These are phyloP conservation scores for Mucor lusitanicus DNA, from an alignment of 371 early-diverging fungal species.

Conservation along the genomic window DNA sequence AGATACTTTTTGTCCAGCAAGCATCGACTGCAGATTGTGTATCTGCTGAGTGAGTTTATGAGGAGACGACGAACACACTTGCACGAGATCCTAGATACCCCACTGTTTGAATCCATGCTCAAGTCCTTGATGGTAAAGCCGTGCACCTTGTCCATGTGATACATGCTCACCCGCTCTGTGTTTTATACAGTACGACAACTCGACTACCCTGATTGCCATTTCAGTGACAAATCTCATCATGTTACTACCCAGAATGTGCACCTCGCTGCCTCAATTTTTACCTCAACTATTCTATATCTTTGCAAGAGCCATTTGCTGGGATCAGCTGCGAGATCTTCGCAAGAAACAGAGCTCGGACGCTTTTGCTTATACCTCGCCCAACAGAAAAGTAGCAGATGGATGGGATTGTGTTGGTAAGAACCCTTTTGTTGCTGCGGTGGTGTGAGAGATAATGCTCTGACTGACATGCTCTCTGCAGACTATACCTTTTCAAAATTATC, in stretches of 20 bases:
- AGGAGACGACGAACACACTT: constrained; percentile 59
- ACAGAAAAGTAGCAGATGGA: constrained; percentile 23
- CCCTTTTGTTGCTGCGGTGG: too few species aligned
- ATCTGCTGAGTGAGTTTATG: constrained; percentile 59
- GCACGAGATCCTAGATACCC: constrained; percentile 64
- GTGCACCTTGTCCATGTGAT: neutral
- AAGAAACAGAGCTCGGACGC: constrained; percentile 34
- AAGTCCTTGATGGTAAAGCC: constrained; percentile 59
- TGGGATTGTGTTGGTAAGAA: constrained; percentile 53
- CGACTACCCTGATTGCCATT: constrained; percentile 61
- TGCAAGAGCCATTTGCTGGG: constrained; percentile 67
- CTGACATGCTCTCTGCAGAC: constrained; percentile 20
- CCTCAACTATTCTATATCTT: constrained; percentile 64
- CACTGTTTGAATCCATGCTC: constrained; percentile 56
- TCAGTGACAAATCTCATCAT: constrained; percentile 66
- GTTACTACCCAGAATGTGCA: constrained; percentile 68
- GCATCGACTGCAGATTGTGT: constrained; percentile 58
- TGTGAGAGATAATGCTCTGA: neutral
- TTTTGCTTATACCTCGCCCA: constrained; percentile 14
- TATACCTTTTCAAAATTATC: constrained; percentile 57
- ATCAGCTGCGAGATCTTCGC: constrained; percentile 52
- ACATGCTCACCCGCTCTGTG: neutral
- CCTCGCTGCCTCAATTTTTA: constrained; percentile 54
- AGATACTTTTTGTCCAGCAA: constrained; percentile 56
- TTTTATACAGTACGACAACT: constrained; percentile 57